Evolutionary conservation across 2,329 filamentous ascomycete genomes (phyloP), one percentile per base, ranked within the genome.

Genomic region (Paecilomyces fulvus): DNA sequence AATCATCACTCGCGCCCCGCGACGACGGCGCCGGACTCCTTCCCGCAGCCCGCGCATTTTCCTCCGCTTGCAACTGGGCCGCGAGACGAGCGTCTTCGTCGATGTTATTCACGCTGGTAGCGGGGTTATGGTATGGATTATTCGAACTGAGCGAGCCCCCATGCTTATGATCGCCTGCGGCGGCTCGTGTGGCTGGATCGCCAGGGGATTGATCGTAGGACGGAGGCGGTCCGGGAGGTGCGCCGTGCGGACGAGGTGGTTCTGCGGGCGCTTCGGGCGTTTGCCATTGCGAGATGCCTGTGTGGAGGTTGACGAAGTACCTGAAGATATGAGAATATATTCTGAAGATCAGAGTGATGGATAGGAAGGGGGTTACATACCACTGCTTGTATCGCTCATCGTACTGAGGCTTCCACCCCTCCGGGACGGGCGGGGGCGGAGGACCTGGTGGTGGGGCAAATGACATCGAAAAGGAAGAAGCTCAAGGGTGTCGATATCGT

Each of bases 231-330:
- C 72, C 68, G 51, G 70, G 65, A 55, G 73, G 72, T 7, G 79
- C 79, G 61, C 62, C 60, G 49, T 61, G 52, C 50, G 56, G 31
- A 17, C 83, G 81, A 54, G 84, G 84, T 49, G 88, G 86, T 54
- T 80, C 80, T 33, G 85, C 90, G 17, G 91, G 91, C 63, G 84
- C 87, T 37, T 85, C 89, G 17, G 91, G 91, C 63, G 84, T 87
- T 3, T 95, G 88, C 92, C 92, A 96, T 80, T 92, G 88, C 4
- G 92, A 95, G 69, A 88, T 81, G 67, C 94, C 94, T 61, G 91
- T 96, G 73, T 86, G 83, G 59, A 88, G 83, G 76, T 96, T 94
- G 59, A 96, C 88, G 76, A 89, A 96, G 82, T 94, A 96, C 87
- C 87, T 90, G 60, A 21, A 6, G 49, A 25, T 8, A n/a, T 4